Conservation (phyloP, 2,329 filamentous ascomycete genomes). For the Talaromyces sp. region DNA sequence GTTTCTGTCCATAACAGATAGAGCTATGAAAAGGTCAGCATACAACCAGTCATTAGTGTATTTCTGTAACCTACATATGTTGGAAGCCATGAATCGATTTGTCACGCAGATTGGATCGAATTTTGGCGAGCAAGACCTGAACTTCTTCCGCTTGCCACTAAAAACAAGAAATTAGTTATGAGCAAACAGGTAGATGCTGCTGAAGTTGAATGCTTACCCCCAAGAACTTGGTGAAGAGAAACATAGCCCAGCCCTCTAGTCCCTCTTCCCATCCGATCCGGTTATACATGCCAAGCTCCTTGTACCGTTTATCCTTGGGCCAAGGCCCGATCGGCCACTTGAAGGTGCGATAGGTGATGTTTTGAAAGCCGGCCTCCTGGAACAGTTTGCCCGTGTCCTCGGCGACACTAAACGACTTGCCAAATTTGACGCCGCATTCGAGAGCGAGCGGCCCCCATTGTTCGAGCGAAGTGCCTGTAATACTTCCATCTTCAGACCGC, state of each 20-base stretch:
- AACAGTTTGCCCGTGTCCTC: background rate
- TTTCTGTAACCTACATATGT: background rate
- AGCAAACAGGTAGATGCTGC: background rate
- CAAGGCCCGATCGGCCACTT: constrained; percentile 1
- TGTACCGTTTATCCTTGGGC: background rate
- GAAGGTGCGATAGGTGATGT: background rate
- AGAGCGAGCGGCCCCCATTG: background rate
- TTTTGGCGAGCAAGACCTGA: background rate
- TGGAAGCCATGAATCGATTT: background rate
- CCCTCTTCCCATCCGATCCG: constrained; percentile 2
- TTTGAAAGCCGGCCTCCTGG: background rate
- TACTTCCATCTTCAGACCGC: background rate
- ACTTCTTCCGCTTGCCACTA: background rate
- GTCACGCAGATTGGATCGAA: background rate
- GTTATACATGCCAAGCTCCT: constrained; percentile 1
- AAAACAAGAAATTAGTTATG: background rate
- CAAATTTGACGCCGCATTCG: background rate
- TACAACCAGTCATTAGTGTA: background rate
- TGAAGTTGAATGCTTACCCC: background rate
- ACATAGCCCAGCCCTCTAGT: constrained; percentile 2
- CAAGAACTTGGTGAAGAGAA: constrained; percentile 1
- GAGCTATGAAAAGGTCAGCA: background rate
- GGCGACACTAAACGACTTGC: background rate
- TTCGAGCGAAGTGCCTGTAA: background rate
- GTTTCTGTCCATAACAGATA: constrained; percentile 3